Conservation (phyloP, 108 stramenopile species). For the Cylindrotheca closterium region DNA sequence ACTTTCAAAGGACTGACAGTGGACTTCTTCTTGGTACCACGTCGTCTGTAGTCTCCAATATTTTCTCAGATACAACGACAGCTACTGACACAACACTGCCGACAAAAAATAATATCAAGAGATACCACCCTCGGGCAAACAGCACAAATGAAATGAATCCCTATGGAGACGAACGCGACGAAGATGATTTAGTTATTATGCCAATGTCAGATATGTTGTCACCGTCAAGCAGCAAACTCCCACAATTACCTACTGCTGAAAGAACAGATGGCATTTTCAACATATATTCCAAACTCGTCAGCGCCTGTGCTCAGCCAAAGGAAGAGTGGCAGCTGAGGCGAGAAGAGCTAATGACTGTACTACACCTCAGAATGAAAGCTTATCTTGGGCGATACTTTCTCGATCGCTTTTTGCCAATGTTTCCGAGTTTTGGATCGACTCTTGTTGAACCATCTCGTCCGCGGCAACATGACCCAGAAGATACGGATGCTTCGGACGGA, state of each 20-base stretch:
- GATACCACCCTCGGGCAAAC: background rate
- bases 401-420: slow-evolving; percentile 7
- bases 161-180: background rate
- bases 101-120: slow-evolving; percentile 3
- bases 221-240: background rate
- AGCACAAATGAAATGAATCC: background rate
- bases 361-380: slow-evolving; percentile 21
- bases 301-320: slow-evolving; percentile 5
- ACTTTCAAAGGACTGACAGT: background rate
- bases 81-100: slow-evolving; percentile 6
- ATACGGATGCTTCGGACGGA: background rate
- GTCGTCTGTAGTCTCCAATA: background rate
- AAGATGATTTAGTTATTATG: background rate
- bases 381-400: slow-evolving; percentile 9
- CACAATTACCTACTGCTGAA: background rate
- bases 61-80: slow-evolving; percentile 9
- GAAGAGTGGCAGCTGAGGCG: background rate
- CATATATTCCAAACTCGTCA: background rate
- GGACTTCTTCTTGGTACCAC: background rate
- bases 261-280: background rate
- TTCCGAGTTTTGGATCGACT: slow-evolving; percentile 6
- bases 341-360: slow-evolving; percentile 15
- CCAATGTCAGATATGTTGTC: background rate
- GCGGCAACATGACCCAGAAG: background rate
- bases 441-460: background rate